A percentile compares a stretch with the other conserved stretches of the same genome.
Evolutionary conservation across 768 basidiomycete species (phyloP).

Genomic region (Tricholoma saponaceum): DNA sequence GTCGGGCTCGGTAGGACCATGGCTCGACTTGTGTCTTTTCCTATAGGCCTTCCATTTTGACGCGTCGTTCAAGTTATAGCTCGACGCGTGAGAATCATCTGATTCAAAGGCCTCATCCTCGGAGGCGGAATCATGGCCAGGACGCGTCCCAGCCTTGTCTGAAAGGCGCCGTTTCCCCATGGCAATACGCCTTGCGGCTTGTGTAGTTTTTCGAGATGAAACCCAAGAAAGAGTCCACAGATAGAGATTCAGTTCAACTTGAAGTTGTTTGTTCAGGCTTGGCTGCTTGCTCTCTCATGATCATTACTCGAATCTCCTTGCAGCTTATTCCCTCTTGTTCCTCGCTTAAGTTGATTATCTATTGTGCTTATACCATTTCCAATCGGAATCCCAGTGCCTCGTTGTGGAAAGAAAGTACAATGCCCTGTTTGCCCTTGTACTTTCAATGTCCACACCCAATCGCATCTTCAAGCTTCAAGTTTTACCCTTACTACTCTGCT

Average conservation of each 20-base stretch:
- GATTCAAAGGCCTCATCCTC: neutral
- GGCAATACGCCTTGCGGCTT: neutral
- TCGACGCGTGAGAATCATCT: neutral
- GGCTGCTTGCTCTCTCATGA: no score
- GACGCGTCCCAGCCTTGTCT: neutral
- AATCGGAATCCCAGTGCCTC: neutral
- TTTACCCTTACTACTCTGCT: neutral
- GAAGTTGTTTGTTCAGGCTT: neutral
- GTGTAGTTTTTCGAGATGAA: neutral
- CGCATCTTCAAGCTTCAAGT: no score
- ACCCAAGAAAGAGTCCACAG: no score
- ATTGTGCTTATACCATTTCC: neutral
- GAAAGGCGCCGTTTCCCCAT: neutral
- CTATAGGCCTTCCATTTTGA: neutral
- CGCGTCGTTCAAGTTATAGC: neutral
- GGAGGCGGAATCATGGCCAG: neutral
- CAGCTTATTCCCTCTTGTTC: no score
- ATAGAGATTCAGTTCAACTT: no score
- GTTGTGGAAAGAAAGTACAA: constrained; percentile 1
- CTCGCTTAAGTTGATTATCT: no score
- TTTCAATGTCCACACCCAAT: neutral
- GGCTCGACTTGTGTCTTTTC: neutral
- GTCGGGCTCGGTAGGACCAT: neutral
- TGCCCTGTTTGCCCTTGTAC: neutral
- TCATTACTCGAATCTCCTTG: no score